Base-by-base conservation (phyloP, 73 alveolate species). In the Paraurostyla sp. region DNA sequence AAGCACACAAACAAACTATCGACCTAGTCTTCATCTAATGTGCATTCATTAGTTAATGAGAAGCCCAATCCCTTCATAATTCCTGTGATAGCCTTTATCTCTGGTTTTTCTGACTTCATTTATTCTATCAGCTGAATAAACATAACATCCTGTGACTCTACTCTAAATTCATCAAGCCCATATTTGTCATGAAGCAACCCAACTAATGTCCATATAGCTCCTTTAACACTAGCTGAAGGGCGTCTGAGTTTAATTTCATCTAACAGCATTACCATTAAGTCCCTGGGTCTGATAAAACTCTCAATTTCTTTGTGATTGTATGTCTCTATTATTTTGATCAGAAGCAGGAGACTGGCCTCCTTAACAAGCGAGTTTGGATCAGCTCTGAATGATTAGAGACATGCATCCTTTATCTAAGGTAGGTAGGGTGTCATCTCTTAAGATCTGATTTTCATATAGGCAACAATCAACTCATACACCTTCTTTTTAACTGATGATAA, bases 141-240 rank as follows among this genome's bases (percentile, higher is more conserved):
- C 83, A 56, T 50, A 1, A 60, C 89, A 49, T 91, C 96, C 40
- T 91, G 91, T 27, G 89, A 65, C 42, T 91, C 96, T 2, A 83
- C 52, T 49, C 76, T 25, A 54, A 71, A 83, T 0, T 91, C 91
- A 6, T 56, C 56, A 0, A 62, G 68, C 15, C 63, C 88, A 58
- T 83, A 91, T 20, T 83, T 78, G 23, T 91, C 90, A 43, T 91
- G 96, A 3, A 91, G 83, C 45, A 71, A 32, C 27, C 96, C 96
- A 16, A 91, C 82, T 32, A 91, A 60, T 0, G 60, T 76, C 93
- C 92, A 91, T n/a, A 91, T 84, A 20, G 93, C 57, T 40, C 93
- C 96, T 42, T 83, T 91, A 7, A 91, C 92, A 45, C 88, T 91
- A 38, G 96, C 96, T 22, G 89, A 76, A 11, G 96, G 96, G 22